These are phyloP conservation scores for Cornus suecica DNA, from an alignment of 148 eudicot species.

Conservation along the genomic window DNA sequence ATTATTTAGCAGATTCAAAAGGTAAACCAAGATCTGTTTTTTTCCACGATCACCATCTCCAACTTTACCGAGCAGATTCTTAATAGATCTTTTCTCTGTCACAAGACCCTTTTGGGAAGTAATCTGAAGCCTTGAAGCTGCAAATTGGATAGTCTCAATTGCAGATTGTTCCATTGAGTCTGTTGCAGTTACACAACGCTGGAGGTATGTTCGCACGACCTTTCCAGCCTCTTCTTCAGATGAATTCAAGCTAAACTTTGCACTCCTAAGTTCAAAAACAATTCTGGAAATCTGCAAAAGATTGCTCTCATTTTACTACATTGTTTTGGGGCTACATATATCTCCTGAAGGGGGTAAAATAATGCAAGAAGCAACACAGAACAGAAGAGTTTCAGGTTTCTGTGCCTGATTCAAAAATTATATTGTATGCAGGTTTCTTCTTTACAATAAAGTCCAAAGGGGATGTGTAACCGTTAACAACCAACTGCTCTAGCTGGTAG, in stretches of 20 bases:
- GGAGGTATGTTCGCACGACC: slow-evolving; percentile 25
- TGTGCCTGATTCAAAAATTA: not conserved
- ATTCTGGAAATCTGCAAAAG: no score
- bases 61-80: slow-evolving; percentile 27
- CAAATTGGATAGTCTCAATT: slow-evolving; percentile 25
- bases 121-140: slow-evolving; percentile 29
- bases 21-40: slow-evolving; percentile 27
- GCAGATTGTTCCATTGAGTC: slow-evolving; percentile 28
- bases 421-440: no score
- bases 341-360: not conserved
- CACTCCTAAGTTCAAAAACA: not conserved
- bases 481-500: no score
- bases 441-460: not conserved
- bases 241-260: slow-evolving; percentile 33
- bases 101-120: slow-evolving; percentile 38
- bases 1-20: slow-evolving; percentile 28
- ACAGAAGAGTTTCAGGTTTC: not conserved
- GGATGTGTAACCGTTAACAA: no score
- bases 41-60: slow-evolving; percentile 22
- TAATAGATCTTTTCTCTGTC: slow-evolving; percentile 44
- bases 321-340: not conserved
- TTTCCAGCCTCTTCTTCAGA: slow-evolving; percentile 44
- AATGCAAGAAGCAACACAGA: not conserved
- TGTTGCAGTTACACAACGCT: slow-evolving; percentile 26
- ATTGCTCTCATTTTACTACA: not conserved